Evolutionary conservation across 2,329 filamentous ascomycete genomes (phyloP).

Genomic region (Cercospora sp.): DNA sequence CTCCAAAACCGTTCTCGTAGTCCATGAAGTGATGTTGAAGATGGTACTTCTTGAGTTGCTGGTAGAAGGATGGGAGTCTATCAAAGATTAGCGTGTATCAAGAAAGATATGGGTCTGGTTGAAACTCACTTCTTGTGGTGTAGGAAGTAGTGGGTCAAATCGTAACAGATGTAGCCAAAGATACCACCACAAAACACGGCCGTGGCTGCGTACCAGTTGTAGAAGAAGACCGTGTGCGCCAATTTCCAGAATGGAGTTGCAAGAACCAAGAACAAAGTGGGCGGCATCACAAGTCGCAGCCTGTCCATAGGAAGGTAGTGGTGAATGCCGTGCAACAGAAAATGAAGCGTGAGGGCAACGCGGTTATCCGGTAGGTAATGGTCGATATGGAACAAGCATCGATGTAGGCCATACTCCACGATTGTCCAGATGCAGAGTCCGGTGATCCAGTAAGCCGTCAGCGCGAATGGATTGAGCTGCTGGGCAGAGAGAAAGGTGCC

Average conservation of each 20-base stretch:
- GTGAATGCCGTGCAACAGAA: conserved; percentile 93
- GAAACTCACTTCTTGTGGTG: conserved; percentile 78
- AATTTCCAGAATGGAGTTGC: conserved; percentile 91
- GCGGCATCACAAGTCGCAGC: conserved; percentile 95
- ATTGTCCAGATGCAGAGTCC: conserved; percentile 84
- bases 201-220: conserved; percentile 78
- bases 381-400: conserved; percentile 92
- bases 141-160: conserved; percentile 97
- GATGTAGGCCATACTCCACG: conserved; percentile 83
- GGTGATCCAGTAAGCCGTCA: conserved; percentile 63
- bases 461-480: conserved; percentile 55
- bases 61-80: conserved; percentile 82
- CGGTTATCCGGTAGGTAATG: conserved; percentile 90
- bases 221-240: conserved; percentile 77
- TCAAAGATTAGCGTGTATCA: conserved; percentile 14
- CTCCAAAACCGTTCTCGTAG: conserved; percentile 95
- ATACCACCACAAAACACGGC: conserved; percentile 85
- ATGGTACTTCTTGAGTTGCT: conserved; percentile 93
- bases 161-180: conserved; percentile 95
- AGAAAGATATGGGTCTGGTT: not conserved
- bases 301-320: conserved; percentile 99
- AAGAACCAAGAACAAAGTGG: conserved; percentile 78
- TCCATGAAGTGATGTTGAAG: conserved; percentile 97
- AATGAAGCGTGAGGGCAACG: conserved; percentile 81
- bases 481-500: conserved; percentile 65